Percentiles rank a stretch among this genome's conserved stretches.
These are phyloP conservation scores for Chytridiales sp. DNA, from an alignment of 371 early-diverging fungal genomes.

Conservation along the genomic window DNA sequence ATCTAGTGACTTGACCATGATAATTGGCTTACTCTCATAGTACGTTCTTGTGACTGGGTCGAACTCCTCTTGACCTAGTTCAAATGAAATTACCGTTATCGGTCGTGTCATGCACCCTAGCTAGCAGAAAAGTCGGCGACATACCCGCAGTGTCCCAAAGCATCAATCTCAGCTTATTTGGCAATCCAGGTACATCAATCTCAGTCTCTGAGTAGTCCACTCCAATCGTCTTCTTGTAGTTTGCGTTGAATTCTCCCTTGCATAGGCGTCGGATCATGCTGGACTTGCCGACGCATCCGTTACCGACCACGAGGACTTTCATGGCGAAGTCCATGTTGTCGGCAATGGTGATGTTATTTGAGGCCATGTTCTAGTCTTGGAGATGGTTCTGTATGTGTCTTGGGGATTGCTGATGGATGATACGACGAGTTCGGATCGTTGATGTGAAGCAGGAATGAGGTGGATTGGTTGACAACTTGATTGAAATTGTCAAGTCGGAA, in stretches of 20 bases:
- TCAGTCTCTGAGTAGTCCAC: conserved; percentile 33
- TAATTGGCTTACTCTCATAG: conserved; percentile 17
- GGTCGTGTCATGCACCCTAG: not conserved
- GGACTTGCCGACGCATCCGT: conserved; percentile 37
- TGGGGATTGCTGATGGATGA: too few relatives aligned
- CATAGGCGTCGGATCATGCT: conserved; percentile 30
- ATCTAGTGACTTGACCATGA: not conserved
- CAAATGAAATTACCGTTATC: not conserved
- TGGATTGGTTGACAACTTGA: too few relatives aligned
- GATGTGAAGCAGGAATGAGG: too few relatives aligned
- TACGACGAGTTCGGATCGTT: too few relatives aligned
- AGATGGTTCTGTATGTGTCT: too few relatives aligned
- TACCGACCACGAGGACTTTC: conserved; percentile 30
- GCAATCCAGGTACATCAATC: conserved; percentile 7
- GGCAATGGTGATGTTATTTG: too few relatives aligned
- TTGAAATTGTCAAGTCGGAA: too few relatives aligned
- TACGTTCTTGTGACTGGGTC: conserved; percentile 24
- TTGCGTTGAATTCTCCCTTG: conserved; percentile 22
- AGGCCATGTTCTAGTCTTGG: too few relatives aligned
- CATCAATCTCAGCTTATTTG: conserved; percentile 21
- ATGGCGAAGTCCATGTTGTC: conserved; percentile 24
- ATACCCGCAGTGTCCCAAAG: conserved; percentile 38
- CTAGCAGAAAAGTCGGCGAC: too few relatives aligned
- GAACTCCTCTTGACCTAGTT: conserved; percentile 34
- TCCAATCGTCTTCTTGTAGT: conserved; percentile 39